These are phyloP conservation scores for Pseudogymnoascus sp. DNA, from an alignment of 2,329 filamentous ascomycete species.

Conservation along the genomic window DNA sequence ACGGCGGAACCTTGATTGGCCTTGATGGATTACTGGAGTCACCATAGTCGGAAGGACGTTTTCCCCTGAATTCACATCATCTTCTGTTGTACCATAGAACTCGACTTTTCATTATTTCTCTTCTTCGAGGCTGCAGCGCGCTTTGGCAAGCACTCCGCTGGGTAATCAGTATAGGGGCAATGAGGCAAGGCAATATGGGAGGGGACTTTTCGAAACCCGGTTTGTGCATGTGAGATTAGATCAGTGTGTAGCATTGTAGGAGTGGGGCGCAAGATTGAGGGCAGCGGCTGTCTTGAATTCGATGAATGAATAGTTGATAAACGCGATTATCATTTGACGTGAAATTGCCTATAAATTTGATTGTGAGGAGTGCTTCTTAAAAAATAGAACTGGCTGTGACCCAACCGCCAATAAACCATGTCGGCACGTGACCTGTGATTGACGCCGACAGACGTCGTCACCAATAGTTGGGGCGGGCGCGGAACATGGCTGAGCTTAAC, in stretches of 20 bases:
- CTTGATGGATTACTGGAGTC: constrained; percentile 4
- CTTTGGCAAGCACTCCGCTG: constrained; percentile 5
- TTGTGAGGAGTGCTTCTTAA: neutral
- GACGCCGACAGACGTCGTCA: neutral
- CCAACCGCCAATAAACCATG: neutral
- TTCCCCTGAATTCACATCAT: constrained; percentile 5
- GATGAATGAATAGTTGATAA: constrained; percentile 2
- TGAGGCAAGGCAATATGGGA: constrained; percentile 2
- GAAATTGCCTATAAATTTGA: neutral
- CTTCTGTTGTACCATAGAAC: constrained; percentile 7
- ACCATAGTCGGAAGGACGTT: constrained; percentile 6
- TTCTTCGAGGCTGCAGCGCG: constrained; percentile 5
- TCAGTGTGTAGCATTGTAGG: constrained; percentile 7
- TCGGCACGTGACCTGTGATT: neutral
- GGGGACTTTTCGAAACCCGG: neutral
- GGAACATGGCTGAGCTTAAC: neutral
- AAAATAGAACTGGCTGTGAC: neutral
- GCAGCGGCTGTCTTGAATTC: constrained; percentile 5
- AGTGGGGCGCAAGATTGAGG: constrained; percentile 4
- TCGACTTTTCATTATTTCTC: constrained; percentile 3
- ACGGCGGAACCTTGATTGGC: constrained; percentile 6
- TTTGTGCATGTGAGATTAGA: constrained; percentile 6
- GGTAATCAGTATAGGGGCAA: constrained; percentile 3
- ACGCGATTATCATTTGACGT: constrained; percentile 4
- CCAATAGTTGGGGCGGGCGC: neutral